Evolutionary conservation across 352 stramenopile genomes (phyloP).

Genomic region (Globisporangium iwayamae): DNA sequence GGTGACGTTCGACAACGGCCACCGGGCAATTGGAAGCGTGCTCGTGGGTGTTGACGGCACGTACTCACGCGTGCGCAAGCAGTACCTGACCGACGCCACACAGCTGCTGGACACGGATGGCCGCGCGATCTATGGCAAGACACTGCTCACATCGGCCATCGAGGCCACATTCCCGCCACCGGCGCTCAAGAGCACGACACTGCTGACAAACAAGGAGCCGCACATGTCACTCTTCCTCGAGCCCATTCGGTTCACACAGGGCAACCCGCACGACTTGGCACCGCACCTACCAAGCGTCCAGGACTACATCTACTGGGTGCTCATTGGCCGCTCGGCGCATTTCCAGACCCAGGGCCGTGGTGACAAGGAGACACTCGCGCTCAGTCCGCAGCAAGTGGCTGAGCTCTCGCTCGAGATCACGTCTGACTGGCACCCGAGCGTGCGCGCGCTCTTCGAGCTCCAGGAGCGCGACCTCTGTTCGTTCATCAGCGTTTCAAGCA

Average conservation of each 20-base stretch:
- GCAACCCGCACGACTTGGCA: constrained; percentile 1
- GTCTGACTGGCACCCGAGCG: constrained; percentile 4
- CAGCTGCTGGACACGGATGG: constrained; percentile 15
- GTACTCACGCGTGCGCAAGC: constrained; percentile 10
- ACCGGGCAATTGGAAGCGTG: not conserved
- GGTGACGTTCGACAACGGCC: constrained; percentile 6
- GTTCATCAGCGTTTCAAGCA: constrained; percentile 5
- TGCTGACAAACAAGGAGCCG: constrained; percentile 2
- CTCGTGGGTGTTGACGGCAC: constrained; percentile 8
- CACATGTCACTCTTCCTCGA: constrained; percentile 16
- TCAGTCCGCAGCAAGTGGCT: not conserved
- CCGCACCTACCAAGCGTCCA: not conserved
- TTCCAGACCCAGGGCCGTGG: not conserved
- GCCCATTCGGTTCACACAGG: constrained; percentile 14
- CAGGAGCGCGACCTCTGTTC: not conserved
- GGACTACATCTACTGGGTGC: constrained; percentile 16
- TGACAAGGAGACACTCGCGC: not conserved
- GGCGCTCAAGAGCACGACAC: not conserved
- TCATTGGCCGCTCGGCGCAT: constrained; percentile 2
- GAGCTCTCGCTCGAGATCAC: constrained; percentile 4
- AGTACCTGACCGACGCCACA: constrained; percentile 6
- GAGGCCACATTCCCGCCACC: not conserved
- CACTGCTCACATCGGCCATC: constrained; percentile 1
- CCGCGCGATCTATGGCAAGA: constrained; percentile 16
- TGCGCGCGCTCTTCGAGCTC: constrained; percentile 7